Conservation (phyloP, 768 basidiomycete genomes). For the Lactifluus pinguis region DNA sequence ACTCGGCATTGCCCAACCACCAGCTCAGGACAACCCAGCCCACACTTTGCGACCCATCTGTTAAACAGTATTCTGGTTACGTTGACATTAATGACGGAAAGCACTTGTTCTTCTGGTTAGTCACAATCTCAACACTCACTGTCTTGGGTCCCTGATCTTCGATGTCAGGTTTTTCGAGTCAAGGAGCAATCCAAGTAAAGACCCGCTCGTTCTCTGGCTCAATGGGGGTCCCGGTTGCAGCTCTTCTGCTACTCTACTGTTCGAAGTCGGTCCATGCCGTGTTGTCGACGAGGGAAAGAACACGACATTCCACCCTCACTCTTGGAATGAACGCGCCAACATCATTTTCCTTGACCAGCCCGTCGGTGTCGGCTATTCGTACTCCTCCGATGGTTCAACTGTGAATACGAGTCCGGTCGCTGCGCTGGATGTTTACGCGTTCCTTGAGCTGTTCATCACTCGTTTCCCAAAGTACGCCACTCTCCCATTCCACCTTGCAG, state of each 20-base stretch:
- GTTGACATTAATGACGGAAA: conserved; percentile 46
- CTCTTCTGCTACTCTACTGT: conserved; percentile 21
- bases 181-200: conserved; percentile 58
- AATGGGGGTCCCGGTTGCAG: conserved; percentile 54
- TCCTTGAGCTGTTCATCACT: conserved; percentile 72
- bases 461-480: conserved; percentile 66
- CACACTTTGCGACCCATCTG: conserved; percentile 40
- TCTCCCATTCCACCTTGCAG: conserved; percentile 68
- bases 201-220: conserved; percentile 86
- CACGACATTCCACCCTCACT: conserved; percentile 64
- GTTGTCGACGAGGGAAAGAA: conserved; percentile 35
- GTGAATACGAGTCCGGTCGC: conserved; percentile 79
- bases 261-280: conserved; percentile 19
- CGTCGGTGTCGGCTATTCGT: conserved; percentile 85
- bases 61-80: conserved; percentile 48
- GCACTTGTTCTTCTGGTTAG: conserved; percentile 54
- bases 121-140: not conserved
- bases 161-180: conserved; percentile 81
- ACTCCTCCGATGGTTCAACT: conserved; percentile 60
- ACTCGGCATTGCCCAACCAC: conserved; percentile 30
- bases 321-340: conserved; percentile 80
- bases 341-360: conserved; percentile 75
- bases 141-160: not conserved
- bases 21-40: conserved; percentile 35
- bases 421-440: conserved; percentile 84